A percentile compares a stretch with the other conserved stretches of the same genome.
Conservation (phyloP, 2,329 filamentous ascomycete genomes). For the Ophiosphaerella herpotricha region DNA sequence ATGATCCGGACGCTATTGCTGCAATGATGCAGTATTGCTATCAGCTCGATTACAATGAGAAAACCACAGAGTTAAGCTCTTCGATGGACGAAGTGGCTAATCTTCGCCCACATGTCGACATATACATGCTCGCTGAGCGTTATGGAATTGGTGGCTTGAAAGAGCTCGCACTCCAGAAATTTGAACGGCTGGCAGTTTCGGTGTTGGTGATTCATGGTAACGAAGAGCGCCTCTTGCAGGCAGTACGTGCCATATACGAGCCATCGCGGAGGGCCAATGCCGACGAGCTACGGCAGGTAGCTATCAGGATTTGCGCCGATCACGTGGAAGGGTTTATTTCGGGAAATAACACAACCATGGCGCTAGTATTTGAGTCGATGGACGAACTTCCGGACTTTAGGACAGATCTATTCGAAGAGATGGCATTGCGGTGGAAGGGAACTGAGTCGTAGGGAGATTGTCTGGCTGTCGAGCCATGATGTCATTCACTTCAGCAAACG, state of each 20-base stretch:
- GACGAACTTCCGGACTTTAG: constrained; percentile 38
- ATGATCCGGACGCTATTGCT: constrained; percentile 36
- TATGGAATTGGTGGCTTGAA: constrained; percentile 34
- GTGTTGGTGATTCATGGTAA: constrained; percentile 27
- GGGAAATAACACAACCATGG: constrained; percentile 30
- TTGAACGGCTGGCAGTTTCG: constrained; percentile 26
- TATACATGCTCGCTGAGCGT: constrained; percentile 35
- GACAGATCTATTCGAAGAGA: constrained; percentile 35
- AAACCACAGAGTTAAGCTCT: constrained; percentile 18
- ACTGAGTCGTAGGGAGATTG: not conserved
- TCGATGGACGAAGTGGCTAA: constrained; percentile 26
- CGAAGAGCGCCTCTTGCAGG: constrained; percentile 30
- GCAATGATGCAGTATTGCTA: constrained; percentile 43
- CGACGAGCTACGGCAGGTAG: constrained; percentile 24
- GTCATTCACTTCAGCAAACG: not conserved
- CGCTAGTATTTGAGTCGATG: constrained; percentile 33
- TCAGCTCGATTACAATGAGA: constrained; percentile 36
- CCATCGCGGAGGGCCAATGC: constrained; percentile 25
- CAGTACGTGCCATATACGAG: constrained; percentile 33
- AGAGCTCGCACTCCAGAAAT: constrained; percentile 31
- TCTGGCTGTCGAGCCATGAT: not conserved
- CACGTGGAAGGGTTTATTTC: constrained; percentile 35
- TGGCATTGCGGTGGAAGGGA: constrained; percentile 32
- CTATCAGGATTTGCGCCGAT: constrained; percentile 34
- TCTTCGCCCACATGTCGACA: constrained; percentile 31